Evolutionary conservation across 2,329 filamentous ascomycete genomes (phyloP), one percentile per base, ranked within the genome.

Genomic region (Scedosporium dehoogii): DNA sequence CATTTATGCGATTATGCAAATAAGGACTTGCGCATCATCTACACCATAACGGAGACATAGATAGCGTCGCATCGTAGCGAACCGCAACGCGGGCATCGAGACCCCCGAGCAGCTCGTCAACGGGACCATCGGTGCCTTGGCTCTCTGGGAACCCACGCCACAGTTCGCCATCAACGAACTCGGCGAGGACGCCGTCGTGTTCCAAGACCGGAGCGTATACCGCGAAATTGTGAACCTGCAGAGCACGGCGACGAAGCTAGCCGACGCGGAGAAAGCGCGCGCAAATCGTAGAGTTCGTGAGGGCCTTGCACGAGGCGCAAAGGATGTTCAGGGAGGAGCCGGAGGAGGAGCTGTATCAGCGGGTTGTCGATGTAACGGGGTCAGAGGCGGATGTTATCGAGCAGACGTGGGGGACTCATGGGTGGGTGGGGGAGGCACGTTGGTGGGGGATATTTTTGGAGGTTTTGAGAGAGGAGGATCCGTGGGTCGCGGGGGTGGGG

Each of bases 21-120:
- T 57, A 48, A 38, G 23, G 59, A 62, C 60, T 60, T 65, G 27
- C 63, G 64, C 46, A 64, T 65, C 29, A 65, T 64, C 62, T 65
- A 61, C 64, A 64, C 63, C 46, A 33, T 64, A 18, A 61, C 59
- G 38, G 64, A 64, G 27, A 53, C 63, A 16, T 56, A 62, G 16
- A n/a, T 65, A 64, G n/a, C n/a, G n/a, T 57, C 63, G 63, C 58
- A 63, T 64, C 46, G 64, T 65, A 6, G 63, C 64, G 18, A 59
- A 59, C 60, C n/a, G 33, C 0, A 27, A 25, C 10, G 18, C 53
- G 14, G 62, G 56, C 3, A 61, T 65, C 53, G 46, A 60, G 16
- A 48, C 44, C 3, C 63, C 63, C 10, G 6, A 38, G n/a, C 48
- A 44, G 55, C 58, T 64, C 9, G 18, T 21, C 14, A 21, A 16